Evolutionary conservation across 2,329 filamentous ascomycete genomes (phyloP).

Genomic region (Alternaria panax): DNA sequence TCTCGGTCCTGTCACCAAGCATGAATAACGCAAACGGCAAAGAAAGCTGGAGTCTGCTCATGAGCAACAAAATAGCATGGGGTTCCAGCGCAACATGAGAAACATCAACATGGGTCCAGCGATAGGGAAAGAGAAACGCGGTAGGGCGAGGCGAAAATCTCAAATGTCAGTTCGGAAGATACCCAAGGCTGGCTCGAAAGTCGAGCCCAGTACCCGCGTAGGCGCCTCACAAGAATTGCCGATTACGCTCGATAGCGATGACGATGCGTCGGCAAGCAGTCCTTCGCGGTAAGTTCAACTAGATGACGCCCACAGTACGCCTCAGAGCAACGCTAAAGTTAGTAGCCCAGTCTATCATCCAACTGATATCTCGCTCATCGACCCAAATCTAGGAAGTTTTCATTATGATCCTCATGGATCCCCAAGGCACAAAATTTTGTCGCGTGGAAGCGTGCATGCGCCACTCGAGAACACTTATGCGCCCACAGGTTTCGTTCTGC

Average conservation of each 20-base stretch:
- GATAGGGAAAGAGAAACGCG: slow-evolving; percentile 1
- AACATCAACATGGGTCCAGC: neutral
- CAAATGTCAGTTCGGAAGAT: neutral
- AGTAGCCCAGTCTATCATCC: neutral
- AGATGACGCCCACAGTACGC: neutral
- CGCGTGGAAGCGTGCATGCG: neutral
- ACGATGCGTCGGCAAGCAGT: neutral
- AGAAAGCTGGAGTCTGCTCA: neutral
- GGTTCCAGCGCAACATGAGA: neutral
- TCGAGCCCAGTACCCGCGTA: neutral
- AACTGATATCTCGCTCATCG: neutral
- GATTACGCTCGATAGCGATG: slow-evolving; percentile 24
- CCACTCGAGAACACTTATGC: neutral
- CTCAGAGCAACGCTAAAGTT: neutral
- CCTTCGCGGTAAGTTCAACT: neutral
- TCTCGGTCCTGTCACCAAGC: neutral
- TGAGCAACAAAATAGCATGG: neutral
- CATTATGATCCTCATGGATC: neutral
- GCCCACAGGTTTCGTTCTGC: neutral
- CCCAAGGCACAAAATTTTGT: neutral
- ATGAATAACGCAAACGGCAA: neutral
- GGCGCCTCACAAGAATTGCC: slow-evolving; percentile 9
- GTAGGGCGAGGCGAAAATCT: neutral
- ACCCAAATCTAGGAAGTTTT: neutral
- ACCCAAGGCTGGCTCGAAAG: neutral